Evolutionary conservation across 2,329 filamentous ascomycete species (phyloP), one percentile per base, ranked within the genome.

Genomic region (Colletotrichum scovillei): DNA sequence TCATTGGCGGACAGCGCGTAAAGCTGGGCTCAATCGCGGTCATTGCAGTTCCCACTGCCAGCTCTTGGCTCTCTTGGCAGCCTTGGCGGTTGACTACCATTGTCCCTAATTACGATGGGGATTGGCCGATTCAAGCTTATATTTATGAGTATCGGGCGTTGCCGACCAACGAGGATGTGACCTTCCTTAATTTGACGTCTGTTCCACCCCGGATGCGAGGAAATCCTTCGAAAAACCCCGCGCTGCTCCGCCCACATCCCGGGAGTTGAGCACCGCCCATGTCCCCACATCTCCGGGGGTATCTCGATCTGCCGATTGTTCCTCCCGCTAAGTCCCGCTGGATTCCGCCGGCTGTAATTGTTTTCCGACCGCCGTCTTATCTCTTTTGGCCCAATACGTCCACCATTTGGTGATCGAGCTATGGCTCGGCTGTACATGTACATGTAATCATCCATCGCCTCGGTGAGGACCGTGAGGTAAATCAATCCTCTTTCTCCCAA

Each of bases 51-150:
- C 30, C 57, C 56, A 70, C 70, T 35, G 52, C 24, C 32, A 60
- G 14, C 24, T 56, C 67, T 73, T 70, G 67, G 67, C 67, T 56
- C 6, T 19, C 49, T 65, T 65, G 52, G 52, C 52, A 24, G 52
- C n/a, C 32, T 28, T 65, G 30, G 32, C 19, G 12, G 4, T n/a
- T 52, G 8, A 30, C 16, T 57, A 60, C 56, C 32, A 35, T 22
- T n/a, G 49, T 26, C 26, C 19, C 22, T 53, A 1, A n/a, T 52
- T 65, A 38, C 11, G 26, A 60, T 60, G 60, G 46, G 46, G 60
- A 70, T 73, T 70, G 70, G 67, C 28, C 28, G 26, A 62, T 49
- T 65, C 53, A 70, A 73, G 67, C 60, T 73, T 70, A 66, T 70
- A 49, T 73, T 57, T 32, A 60, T 53, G 22, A 57, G 26, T 62